Base-by-base conservation (phyloP, 1,284 basidiomycete species). In the Mycena sp. region DNA sequence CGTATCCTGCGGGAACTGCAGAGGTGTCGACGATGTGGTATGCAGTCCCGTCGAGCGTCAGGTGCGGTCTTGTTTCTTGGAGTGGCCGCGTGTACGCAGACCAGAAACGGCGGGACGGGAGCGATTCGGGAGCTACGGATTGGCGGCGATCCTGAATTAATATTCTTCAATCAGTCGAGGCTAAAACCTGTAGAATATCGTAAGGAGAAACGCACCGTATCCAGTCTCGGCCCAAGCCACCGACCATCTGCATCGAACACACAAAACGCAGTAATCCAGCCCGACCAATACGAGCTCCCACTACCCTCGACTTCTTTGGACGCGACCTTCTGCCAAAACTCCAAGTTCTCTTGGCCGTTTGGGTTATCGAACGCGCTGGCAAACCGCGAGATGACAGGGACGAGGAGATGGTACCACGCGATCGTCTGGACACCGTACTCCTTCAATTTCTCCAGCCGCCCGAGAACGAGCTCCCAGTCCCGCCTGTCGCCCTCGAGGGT, bases 241-340 rank as follows among this genome's bases (percentile, higher is more conserved):
- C 23, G 5, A n/a, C 76, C 66, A 9, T 74, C 49, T 17, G 17
- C 32, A 51, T 69, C 59, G 62, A 76, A 79, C 12, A 77, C 74
- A 63, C 75, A 77, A 58, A 82, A 82, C 2, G 77, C 78, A 19
- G 76, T 78, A 61, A 80, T 67, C 80, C 80, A 79, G 3, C 77
- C 77, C 25, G 68, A 59, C 12, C 79, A 51, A 17, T 65, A 64
- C 21, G 56, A 62, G 4, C 60, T 51, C 0, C 76, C 74, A 46
- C 73, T 72, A 3, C 69, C 61, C 3, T 21, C 38, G 3, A 52
- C n/a, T 9, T 69, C 9, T 40, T 74, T 56, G 38, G 73, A 64
- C 9, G 62, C 71, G 21, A 77, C 67, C 43, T 69, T 67, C 4
- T 63, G 41, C 79, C 78, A 80, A 56, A 80, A 79, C 4, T 69